Conservation (phyloP, 305 asterid genomes). For the Fraxinus sp. region DNA sequence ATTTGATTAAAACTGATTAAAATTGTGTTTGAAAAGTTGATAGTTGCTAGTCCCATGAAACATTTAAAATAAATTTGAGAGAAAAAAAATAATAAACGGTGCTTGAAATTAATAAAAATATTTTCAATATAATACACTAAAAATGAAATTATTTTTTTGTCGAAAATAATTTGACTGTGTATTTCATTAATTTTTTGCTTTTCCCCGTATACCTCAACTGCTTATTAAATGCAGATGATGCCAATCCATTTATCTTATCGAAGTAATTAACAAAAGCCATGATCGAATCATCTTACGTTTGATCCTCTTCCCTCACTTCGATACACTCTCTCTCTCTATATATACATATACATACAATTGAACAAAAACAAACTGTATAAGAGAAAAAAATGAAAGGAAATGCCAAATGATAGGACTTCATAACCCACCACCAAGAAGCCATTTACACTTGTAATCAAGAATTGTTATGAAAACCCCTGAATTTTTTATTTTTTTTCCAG, state of each 20-base stretch:
- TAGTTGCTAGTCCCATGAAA: not conserved
- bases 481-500: conserved; percentile 10
- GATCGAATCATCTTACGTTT: conserved; percentile 46
- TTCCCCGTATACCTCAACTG: not conserved
- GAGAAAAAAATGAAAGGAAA: conserved; percentile 20
- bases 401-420: conserved; percentile 47
- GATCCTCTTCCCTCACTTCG: conserved; percentile 35
- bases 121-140: not conserved
- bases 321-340: conserved; percentile 10
- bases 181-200: not conserved
- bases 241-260: conserved; percentile 37
- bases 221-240: conserved; percentile 12
- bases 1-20: no score
- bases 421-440: conserved; percentile 50
- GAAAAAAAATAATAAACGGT: not conserved
- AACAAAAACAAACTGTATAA: not conserved
- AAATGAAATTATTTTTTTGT: not conserved
- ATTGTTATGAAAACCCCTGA: conserved; percentile 42
- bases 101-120: not conserved
- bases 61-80: not conserved
- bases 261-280: conserved; percentile 27
- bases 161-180: not conserved
- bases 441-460: conserved; percentile 58
- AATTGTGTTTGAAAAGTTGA: not conserved
- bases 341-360: not conserved